A percentile compares a stretch with the other conserved stretches of the same genome.
Conservation (phyloP, 208 protist genomes). For the Novymonas esmeraldas region DNA sequence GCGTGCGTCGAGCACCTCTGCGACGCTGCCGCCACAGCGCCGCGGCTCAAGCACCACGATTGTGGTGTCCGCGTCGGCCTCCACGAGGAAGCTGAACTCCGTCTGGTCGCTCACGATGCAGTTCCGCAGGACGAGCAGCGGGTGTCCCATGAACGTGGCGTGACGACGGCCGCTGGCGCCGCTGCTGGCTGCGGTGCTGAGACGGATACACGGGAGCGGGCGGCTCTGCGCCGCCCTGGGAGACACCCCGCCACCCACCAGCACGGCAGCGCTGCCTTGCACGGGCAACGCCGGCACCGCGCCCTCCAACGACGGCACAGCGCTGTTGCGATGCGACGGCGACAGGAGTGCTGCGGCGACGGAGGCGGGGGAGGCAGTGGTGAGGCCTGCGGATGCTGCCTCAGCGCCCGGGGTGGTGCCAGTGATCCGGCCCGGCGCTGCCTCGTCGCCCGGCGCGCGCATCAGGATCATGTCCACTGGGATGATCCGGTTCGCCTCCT, state of each 20-base stretch:
- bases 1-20: constrained; percentile 59
- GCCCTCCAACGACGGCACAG: not conserved
- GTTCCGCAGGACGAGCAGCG: constrained; percentile 67
- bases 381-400: not conserved
- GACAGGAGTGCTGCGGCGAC: not conserved
- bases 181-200: constrained; percentile 5
- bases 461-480: constrained; percentile 82
- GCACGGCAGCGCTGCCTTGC: not conserved
- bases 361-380: constrained; percentile 5
- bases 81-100: constrained; percentile 72
- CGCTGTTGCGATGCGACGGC: not conserved
- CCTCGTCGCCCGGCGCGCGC: constrained; percentile 52
- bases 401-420: not conserved
- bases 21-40: constrained; percentile 46
- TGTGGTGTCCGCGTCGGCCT: constrained; percentile 50
- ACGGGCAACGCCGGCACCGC: not conserved
- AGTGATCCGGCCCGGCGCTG: constrained; percentile 4
- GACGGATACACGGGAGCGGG: constrained; percentile 12
- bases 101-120: constrained; percentile 73
- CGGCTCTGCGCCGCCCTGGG: constrained; percentile 12
- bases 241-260: not conserved
- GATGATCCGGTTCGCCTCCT: constrained; percentile 80
- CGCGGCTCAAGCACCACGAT: constrained; percentile 81
- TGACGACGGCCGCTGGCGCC: not conserved
- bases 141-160: constrained; percentile 71